Base-by-base conservation (phyloP, 208 protist genomes). In the Trypanosomatidae sp. region DNA sequence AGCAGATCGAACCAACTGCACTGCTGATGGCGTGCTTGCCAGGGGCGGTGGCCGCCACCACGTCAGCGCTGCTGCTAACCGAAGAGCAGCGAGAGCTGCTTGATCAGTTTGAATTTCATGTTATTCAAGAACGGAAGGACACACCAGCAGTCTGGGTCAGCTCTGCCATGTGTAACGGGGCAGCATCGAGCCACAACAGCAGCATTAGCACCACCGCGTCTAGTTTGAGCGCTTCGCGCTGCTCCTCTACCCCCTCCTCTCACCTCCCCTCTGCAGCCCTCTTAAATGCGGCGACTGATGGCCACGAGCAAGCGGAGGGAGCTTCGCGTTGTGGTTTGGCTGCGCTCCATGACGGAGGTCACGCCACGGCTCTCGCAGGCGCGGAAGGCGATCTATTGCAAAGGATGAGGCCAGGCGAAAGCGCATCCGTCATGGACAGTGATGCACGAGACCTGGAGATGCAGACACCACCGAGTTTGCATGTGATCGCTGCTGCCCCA, bases 71-170 rank as follows among this genome's bases (percentile, higher is more conserved):
- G 64, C 64, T 68, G 41, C 66, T 72, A 17, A 52, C 62, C 19
- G 68, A 52, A 12, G 74, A 66, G 74, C 68, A 79, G 43, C 58
- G 44, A 28, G 7, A 13, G 30, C 43, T 79, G 55, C 68, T 79
- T 0, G 74, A 62, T 19, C 59, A 73, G 60, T 79, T 79, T 39
- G 62, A 69, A 19, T 65, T 73, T 8, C 68, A 70, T 17, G 47
- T 62, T 28, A 68, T 79, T 55, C 25, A 65, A 10, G 62, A 56
- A 28, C 19, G 52, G 12, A 30, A 17, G 3, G 66, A 69, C 41
- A 69, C 68, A 1, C 43, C 62, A n/a, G 68, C 73, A 9, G 5
- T 79, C 6, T 41, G n/a, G 13, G 62, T 73, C 6, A 30, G 7
- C 52, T 15, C 67, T 30, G 41, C n/a, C 5, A 69, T 62, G 41